Percentiles rank a stretch among this genome's conserved stretches.
Evolutionary conservation across 2,329 filamentous ascomycete genomes (phyloP).

Genomic region (Cercospora nicotianae): DNA sequence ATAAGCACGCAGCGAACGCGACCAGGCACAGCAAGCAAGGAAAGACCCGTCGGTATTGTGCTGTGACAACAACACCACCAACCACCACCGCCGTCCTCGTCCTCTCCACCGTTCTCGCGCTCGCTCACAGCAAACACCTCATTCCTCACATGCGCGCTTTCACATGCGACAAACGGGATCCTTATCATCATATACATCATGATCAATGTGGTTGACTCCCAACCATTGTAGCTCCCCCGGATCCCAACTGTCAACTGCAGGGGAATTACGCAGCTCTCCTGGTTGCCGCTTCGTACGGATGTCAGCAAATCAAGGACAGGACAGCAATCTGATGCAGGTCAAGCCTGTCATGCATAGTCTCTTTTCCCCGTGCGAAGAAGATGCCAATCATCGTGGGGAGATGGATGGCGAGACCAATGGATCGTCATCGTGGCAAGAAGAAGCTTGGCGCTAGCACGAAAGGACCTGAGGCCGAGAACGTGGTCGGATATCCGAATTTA

Average conservation of each 20-base stretch:
- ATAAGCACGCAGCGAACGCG: background rate
- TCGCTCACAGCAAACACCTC: background rate
- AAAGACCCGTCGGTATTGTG: background rate
- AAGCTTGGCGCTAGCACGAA: background rate
- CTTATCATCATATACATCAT: background rate
- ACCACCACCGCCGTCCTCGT: too few relatives aligned
- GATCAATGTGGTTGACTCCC: constrained; percentile 3
- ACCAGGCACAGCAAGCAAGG: background rate
- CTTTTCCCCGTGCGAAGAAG: background rate
- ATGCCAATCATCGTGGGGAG: background rate
- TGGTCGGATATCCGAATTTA: background rate
- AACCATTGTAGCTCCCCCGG: constrained; percentile 9
- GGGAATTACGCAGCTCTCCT: background rate
- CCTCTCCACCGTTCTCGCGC: constrained; percentile 6
- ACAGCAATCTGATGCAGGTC: background rate
- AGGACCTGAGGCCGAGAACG: background rate
- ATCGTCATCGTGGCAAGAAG: constrained; percentile 10
- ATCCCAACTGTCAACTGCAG: constrained; percentile 12
- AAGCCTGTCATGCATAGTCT: background rate
- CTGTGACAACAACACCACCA: background rate
- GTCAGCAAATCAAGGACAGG: background rate
- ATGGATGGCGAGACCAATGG: constrained; percentile 10
- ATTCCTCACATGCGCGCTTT: background rate
- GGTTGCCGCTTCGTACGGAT: background rate
- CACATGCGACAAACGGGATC: background rate